Evolutionary conservation across 2,329 filamentous ascomycete genomes (phyloP).

Genomic region (Taxawa tesnikishii): DNA sequence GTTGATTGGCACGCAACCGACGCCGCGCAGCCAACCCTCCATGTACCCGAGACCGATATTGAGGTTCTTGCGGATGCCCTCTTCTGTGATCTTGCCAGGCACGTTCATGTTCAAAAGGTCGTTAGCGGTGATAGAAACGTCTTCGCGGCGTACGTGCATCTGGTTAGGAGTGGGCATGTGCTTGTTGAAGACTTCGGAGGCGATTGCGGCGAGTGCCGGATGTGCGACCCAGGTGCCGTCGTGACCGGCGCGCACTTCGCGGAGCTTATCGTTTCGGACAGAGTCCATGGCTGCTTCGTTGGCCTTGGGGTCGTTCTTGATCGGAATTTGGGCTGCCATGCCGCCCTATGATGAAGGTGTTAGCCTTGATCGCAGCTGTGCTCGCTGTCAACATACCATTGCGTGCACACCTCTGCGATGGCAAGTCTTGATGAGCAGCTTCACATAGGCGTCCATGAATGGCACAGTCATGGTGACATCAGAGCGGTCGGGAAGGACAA

Average conservation of each 20-base stretch:
- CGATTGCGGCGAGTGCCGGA: slow-evolving; percentile 78
- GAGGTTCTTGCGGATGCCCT: slow-evolving; percentile 92
- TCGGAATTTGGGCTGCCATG: slow-evolving; percentile 97
- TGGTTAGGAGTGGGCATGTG: slow-evolving; percentile 99
- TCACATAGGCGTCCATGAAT: slow-evolving; percentile 97
- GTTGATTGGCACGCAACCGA: slow-evolving; percentile 96
- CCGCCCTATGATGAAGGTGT: too few species aligned
- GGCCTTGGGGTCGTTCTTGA: slow-evolving; percentile 83
- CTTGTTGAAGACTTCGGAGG: slow-evolving; percentile 89
- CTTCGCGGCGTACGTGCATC: slow-evolving; percentile 79
- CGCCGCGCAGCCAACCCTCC: slow-evolving; percentile 92
- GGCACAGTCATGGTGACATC: slow-evolving; percentile 94
- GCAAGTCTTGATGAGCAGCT: slow-evolving; percentile 95
- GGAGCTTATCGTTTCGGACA: slow-evolving; percentile 89
- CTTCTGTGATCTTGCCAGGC: slow-evolving; percentile 81
- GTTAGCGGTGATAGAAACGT: slow-evolving; percentile 73
- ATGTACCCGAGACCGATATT: slow-evolving; percentile 96
- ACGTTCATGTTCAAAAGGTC: slow-evolving; percentile 98
- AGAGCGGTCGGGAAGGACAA: slow-evolving; percentile 83
- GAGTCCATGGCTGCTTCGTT: slow-evolving; percentile 92
- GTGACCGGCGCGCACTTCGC: slow-evolving; percentile 88
- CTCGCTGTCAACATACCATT: too few species aligned
- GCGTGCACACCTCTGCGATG: slow-evolving; percentile 95
- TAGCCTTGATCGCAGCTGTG: neutral
- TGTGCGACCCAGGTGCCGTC: slow-evolving; percentile 98